Evolutionary conservation across 1,284 basidiomycete species (phyloP).

Genomic region (Heterobasidion occidentale): DNA sequence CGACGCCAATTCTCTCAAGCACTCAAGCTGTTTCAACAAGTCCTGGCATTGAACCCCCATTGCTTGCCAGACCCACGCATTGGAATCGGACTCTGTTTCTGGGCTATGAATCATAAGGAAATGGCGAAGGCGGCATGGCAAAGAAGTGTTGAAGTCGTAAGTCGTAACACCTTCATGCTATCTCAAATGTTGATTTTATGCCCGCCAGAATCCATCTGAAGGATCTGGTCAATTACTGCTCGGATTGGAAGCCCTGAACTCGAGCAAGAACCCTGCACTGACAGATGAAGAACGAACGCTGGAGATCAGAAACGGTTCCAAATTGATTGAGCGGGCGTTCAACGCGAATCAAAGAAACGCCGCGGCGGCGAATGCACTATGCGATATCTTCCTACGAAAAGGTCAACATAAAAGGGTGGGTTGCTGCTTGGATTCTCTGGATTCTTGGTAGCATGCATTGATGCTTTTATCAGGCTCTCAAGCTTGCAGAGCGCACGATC

Average conservation of each 20-base stretch:
- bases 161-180: conserved; percentile 20
- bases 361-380: conserved; percentile 71
- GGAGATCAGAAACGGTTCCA: conserved; percentile 53
- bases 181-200: conserved; percentile 4
- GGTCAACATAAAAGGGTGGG: conserved; percentile 47
- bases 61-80: conserved; percentile 87
- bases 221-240: conserved; percentile 75
- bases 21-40: conserved; percentile 77
- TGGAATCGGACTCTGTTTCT: conserved; percentile 88
- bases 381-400: conserved; percentile 67
- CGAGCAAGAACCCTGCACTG: conserved; percentile 58
- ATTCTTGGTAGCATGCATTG: conserved; percentile 4
- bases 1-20: conserved; percentile 72
- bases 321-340: conserved; percentile 65
- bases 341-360: conserved; percentile 71
- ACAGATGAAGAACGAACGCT: conserved; percentile 54
- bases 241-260: conserved; percentile 79
- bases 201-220: conserved; percentile 59
- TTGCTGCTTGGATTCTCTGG: background rate
- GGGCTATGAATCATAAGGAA: conserved; percentile 74
- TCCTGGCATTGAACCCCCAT: conserved; percentile 68
- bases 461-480: conserved; percentile 52
- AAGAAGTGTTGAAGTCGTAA: conserved; percentile 72
- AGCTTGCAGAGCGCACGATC: conserved; percentile 86
- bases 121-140: conserved; percentile 86